Evolutionary conservation across 768 basidiomycete genomes (phyloP).

Genomic region (Lactarius tabidus): DNA sequence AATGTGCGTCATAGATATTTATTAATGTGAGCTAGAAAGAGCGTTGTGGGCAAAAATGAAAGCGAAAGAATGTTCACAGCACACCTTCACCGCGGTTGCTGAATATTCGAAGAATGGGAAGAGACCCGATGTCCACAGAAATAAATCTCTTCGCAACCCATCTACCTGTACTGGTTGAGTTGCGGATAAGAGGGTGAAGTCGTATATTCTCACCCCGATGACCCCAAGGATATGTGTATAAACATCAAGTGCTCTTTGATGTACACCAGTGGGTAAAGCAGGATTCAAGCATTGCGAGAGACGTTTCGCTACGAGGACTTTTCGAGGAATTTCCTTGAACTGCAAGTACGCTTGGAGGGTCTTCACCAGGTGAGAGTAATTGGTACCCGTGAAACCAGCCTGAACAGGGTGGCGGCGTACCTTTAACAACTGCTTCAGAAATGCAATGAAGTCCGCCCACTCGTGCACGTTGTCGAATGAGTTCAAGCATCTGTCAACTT

Average conservation of each 20-base stretch:
- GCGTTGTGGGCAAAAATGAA: slow-evolving; percentile 4
- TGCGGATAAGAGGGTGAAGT: neutral
- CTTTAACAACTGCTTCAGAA: slow-evolving; percentile 90
- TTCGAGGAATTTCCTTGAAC: slow-evolving; percentile 94
- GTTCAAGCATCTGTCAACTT: slow-evolving; percentile 88
- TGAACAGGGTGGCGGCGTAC: slow-evolving; percentile 38
- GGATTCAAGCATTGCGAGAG: slow-evolving; percentile 96
- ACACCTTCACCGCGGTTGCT: slow-evolving; percentile 94
- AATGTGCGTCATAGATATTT: slow-evolving; percentile 89
- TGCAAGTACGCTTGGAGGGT: slow-evolving; percentile 91
- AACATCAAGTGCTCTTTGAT: slow-evolving; percentile 93
- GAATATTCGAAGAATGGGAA: slow-evolving; percentile 99
- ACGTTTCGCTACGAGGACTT: slow-evolving; percentile 90
- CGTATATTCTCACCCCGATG: slow-evolving; percentile 70
- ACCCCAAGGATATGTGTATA: slow-evolving; percentile 87
- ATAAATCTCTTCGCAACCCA: slow-evolving; percentile 79
- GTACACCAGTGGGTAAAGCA: slow-evolving; percentile 94
- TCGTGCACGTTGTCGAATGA: slow-evolving; percentile 96
- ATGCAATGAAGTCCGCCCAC: slow-evolving; percentile 99
- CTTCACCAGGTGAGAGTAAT: slow-evolving; percentile 38
- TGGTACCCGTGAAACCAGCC: neutral
- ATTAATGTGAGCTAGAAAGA: slow-evolving; percentile 69
- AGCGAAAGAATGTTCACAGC: slow-evolving; percentile 14
- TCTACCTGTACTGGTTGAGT: slow-evolving; percentile 53
- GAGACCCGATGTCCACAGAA: slow-evolving; percentile 91